Evolutionary conservation across 2,329 filamentous ascomycete species (phyloP).

Genomic region (Parastagonospora nodorum): DNA sequence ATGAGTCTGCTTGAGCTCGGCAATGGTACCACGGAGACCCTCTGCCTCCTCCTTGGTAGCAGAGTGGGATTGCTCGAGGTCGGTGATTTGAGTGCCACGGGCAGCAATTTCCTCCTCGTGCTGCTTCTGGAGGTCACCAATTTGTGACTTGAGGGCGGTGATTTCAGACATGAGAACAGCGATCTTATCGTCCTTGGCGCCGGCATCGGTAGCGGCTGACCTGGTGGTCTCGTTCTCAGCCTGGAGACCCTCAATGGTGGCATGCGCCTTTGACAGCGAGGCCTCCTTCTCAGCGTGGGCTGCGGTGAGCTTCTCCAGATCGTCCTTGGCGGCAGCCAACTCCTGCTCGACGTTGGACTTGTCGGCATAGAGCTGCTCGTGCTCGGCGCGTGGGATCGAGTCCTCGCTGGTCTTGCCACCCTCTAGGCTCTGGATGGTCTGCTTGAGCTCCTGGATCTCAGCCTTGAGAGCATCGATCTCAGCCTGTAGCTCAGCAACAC

Average conservation of each 20-base stretch:
- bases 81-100: constrained; percentile 20
- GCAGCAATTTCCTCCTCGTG: constrained; percentile 19
- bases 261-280: constrained; percentile 25
- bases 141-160: constrained; percentile 28
- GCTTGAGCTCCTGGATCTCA: constrained; percentile 37
- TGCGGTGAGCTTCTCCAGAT: constrained; percentile 24
- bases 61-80: constrained; percentile 23
- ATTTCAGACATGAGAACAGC: constrained; percentile 29
- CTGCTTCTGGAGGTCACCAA: constrained; percentile 27
- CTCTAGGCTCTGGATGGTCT: constrained; percentile 27
- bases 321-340: constrained; percentile 22
- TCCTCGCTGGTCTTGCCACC: constrained; percentile 7
- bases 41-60: constrained; percentile 25
- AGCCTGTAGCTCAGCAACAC: constrained; percentile 30
- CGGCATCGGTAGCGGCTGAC: constrained; percentile 32
- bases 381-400: constrained; percentile 18
- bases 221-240: constrained; percentile 11
- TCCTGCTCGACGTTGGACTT: constrained; percentile 19
- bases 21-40: constrained; percentile 12
- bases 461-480: constrained; percentile 34
- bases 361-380: constrained; percentile 19
- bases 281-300: constrained; percentile 27
- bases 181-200: constrained; percentile 31
- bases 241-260: constrained; percentile 26
- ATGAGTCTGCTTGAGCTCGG: constrained; percentile 21